These are phyloP conservation scores for Termitomyces sp. DNA, from an alignment of 768 basidiomycete species.

Conservation along the genomic window DNA sequence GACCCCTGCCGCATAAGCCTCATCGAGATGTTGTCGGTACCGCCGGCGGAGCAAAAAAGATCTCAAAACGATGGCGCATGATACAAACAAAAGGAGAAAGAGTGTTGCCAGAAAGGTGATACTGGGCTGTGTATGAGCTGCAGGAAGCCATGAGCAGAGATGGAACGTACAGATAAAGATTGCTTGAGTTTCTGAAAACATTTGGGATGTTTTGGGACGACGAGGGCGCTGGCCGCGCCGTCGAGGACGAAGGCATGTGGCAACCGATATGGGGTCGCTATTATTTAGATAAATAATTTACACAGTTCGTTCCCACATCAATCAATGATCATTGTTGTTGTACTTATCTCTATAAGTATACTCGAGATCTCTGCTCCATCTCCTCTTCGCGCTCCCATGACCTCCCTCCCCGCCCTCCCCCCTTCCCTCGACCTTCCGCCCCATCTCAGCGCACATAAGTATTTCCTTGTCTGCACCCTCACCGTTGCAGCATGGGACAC, in stretches of 20 bases:
- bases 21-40: constrained; percentile 46
- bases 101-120: constrained; percentile 73
- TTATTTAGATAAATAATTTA: neutral
- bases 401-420: constrained; percentile 39
- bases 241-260: constrained; percentile 17
- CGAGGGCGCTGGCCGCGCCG: constrained; percentile 9
- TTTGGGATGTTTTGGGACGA: constrained; percentile 6
- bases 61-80: constrained; percentile 57
- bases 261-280: neutral
- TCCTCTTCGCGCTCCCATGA: constrained; percentile 22
- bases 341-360: neutral
- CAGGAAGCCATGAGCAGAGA: neutral
- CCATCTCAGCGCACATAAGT: constrained; percentile 82
- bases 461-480: constrained; percentile 85
- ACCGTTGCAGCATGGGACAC: constrained; percentile 90
- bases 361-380: neutral
- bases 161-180: constrained; percentile 38
- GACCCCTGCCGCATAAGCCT: constrained; percentile 46
- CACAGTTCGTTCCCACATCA: neutral
- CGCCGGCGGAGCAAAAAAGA: constrained; percentile 57
- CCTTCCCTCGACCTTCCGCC: constrained; percentile 68
- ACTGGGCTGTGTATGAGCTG: constrained; percentile 18
- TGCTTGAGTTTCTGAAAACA: constrained; percentile 22
- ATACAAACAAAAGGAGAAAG: constrained; percentile 60
- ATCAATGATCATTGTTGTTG: neutral